Evolutionary conservation across 1,139 yeast species (phyloP).

Genomic region (Kluyveromyces sp.): DNA sequence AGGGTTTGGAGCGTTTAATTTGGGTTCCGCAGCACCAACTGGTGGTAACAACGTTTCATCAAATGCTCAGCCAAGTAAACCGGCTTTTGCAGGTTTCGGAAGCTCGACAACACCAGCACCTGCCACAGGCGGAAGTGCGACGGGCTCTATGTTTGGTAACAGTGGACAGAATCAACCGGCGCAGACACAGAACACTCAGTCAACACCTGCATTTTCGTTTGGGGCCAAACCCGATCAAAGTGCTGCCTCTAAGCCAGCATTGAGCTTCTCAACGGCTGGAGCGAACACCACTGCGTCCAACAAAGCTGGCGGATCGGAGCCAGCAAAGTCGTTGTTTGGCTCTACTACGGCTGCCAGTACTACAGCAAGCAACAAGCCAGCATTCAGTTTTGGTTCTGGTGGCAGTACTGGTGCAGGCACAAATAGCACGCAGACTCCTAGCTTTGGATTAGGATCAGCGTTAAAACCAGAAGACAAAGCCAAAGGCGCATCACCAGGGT

Average conservation of each 20-base stretch:
- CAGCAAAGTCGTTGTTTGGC: conserved; percentile 4
- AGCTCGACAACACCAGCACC: background rate
- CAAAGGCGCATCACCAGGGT: background rate
- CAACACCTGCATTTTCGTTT: conserved; percentile 16
- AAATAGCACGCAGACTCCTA: no score
- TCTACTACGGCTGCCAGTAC: conserved; percentile 16
- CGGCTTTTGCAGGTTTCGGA: background rate
- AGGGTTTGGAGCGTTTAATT: conserved; percentile 7
- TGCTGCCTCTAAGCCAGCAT: conserved; percentile 21
- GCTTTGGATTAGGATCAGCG: background rate
- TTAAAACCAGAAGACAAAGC: background rate
- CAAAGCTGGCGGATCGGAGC: background rate
- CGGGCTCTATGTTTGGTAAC: background rate
- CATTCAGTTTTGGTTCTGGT: conserved; percentile 23
- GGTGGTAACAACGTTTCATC: background rate
- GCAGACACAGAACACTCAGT: background rate
- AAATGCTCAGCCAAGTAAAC: background rate
- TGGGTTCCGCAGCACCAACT: background rate
- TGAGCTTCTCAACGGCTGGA: conserved; percentile 20
- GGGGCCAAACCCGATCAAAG: conserved; percentile 18
- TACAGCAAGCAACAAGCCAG: conserved; percentile 19
- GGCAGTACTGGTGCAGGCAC: conserved; percentile 9
- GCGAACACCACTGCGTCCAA: background rate
- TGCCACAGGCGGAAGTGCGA: background rate
- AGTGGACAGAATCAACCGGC: background rate